These are phyloP conservation scores for Heliocybe sulcata DNA, from an alignment of 1,284 basidiomycete species.

Conservation along the genomic window DNA sequence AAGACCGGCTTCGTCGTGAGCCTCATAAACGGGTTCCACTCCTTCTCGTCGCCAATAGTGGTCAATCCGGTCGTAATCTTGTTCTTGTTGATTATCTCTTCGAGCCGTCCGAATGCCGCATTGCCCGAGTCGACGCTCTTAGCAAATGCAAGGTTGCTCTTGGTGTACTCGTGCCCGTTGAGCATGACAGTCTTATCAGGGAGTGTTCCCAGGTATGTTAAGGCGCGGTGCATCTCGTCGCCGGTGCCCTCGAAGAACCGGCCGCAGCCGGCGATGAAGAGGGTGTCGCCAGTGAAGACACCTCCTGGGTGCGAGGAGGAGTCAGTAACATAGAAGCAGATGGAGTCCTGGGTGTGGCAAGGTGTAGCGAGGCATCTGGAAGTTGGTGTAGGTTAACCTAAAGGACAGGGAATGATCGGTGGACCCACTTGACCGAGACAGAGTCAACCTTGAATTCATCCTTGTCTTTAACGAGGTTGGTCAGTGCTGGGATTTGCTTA, in stretches of 20 bases:
- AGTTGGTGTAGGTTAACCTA: slow-evolving; percentile 1
- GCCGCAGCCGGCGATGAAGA: slow-evolving; percentile 94
- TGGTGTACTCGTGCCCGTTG: slow-evolving; percentile 92
- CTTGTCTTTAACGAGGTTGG: slow-evolving; percentile 71
- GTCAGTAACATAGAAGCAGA: slow-evolving; percentile 80
- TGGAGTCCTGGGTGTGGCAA: slow-evolving; percentile 96
- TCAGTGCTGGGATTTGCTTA: slow-evolving; percentile 58
- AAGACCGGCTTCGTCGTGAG: slow-evolving; percentile 46
- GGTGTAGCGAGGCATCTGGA: slow-evolving; percentile 82
- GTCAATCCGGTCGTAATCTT: slow-evolving; percentile 67
- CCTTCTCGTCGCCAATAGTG: slow-evolving; percentile 80
- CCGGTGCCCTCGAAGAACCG: slow-evolving; percentile 94
- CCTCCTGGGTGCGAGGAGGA: slow-evolving; percentile 52
- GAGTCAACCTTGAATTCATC: slow-evolving; percentile 71
- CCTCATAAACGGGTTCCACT: slow-evolving; percentile 84
- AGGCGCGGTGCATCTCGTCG: slow-evolving; percentile 77
- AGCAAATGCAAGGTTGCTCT: slow-evolving; percentile 58
- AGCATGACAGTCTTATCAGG: slow-evolving; percentile 82
- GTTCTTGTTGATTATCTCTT: slow-evolving; percentile 43
- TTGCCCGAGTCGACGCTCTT: slow-evolving; percentile 62
- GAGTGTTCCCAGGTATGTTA: slow-evolving; percentile 70
- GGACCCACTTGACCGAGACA: slow-evolving; percentile 59
- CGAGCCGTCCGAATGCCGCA: slow-evolving; percentile 46
- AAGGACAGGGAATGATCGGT: background rate
- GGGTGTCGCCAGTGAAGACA: slow-evolving; percentile 95